These are phyloP conservation scores for Mortierella sp. DNA, from an alignment of 371 early-diverging fungal genomes.

Conservation along the genomic window DNA sequence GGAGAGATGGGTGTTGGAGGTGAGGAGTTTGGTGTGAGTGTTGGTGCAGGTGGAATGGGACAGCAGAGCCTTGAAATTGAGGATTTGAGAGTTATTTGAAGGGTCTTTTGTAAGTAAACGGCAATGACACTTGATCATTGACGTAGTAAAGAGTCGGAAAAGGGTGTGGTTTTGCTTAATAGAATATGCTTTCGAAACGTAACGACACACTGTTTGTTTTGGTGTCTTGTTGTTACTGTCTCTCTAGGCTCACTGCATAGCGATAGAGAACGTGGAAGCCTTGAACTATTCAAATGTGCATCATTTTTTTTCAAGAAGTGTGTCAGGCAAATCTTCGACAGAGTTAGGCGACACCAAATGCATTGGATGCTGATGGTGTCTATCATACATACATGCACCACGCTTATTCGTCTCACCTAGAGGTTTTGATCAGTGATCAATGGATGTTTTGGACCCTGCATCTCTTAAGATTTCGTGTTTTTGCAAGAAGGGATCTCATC, in stretches of 20 bases:
- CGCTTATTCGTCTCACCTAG: too few species aligned
- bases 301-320: too few species aligned
- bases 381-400: too few species aligned
- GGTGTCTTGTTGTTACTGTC: background rate
- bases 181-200: background rate
- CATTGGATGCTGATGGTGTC: too few species aligned
- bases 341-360: too few species aligned
- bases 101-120: background rate
- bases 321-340: too few species aligned
- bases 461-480: too few species aligned
- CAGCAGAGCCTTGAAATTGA: conserved; percentile 36
- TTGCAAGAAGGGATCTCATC: too few species aligned
- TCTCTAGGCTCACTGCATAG: background rate
- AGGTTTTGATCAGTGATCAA: too few species aligned
- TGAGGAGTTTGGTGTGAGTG: conserved; percentile 4
- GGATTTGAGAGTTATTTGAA: conserved; percentile 22
- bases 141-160: background rate
- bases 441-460: background rate
- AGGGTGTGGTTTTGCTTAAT: background rate
- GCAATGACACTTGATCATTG: background rate
- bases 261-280: background rate
- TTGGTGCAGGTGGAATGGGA: background rate
- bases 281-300: too few species aligned
- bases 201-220: too few species aligned
- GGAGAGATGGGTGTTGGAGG: conserved; percentile 27